Conservation (phyloP, 805 yeast species). For the Pichia scutulata region DNA sequence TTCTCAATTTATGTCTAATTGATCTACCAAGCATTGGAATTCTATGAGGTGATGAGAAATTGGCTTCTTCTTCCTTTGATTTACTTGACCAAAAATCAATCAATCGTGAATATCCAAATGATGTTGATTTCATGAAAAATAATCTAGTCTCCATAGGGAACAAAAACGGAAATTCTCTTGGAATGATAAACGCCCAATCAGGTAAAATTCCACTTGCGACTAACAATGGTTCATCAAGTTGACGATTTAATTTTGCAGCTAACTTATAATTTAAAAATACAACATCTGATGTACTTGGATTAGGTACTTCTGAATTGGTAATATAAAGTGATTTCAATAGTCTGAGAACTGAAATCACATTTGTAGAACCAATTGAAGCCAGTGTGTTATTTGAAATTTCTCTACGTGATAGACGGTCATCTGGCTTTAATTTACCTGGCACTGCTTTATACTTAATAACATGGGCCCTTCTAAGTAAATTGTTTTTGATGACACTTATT, state of each 20-base stretch:
- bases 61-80: slow-evolving; percentile 27
- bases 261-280: slow-evolving; percentile 68
- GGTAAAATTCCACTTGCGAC: slow-evolving; percentile 86
- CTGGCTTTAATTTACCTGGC: slow-evolving; percentile 41
- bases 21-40: slow-evolving; percentile 63
- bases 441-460: slow-evolving; percentile 47
- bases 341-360: slow-evolving; percentile 35
- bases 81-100: slow-evolving; percentile 66
- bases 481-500: slow-evolving; percentile 29
- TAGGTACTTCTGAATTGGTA: slow-evolving; percentile 24
- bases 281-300: slow-evolving; percentile 24
- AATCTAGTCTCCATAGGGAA: slow-evolving; percentile 79
- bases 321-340: slow-evolving; percentile 41
- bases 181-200: slow-evolving; percentile 70
- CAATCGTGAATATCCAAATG: slow-evolving; percentile 82
- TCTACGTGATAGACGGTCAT: slow-evolving; percentile 33
- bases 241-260: slow-evolving; percentile 79
- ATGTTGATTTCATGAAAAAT: slow-evolving; percentile 73
- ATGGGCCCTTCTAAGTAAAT: slow-evolving; percentile 35
- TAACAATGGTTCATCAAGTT: slow-evolving; percentile 80
- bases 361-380: slow-evolving; percentile 26
- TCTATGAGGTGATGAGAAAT: slow-evolving; percentile 16
- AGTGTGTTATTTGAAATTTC: slow-evolving; percentile 23
- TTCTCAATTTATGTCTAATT: slow-evolving; percentile 68
- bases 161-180: slow-evolving; percentile 68